A percentile compares a stretch with the other conserved stretches of the same genome.
Evolutionary conservation across 1,139 yeast genomes (phyloP).

Genomic region (Geotrichum citri-aurantii): DNA sequence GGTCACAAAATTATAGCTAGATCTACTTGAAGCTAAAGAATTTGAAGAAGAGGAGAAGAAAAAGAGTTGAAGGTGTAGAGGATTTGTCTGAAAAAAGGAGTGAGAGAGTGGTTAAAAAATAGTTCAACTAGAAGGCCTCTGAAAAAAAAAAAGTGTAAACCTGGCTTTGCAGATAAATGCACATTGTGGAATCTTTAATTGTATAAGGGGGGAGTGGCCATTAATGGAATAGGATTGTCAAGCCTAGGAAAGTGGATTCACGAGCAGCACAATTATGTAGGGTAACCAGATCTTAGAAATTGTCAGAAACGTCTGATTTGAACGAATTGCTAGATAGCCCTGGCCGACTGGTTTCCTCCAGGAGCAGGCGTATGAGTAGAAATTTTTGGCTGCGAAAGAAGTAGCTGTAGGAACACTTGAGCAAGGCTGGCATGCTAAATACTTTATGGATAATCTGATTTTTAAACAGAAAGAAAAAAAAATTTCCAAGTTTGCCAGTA

Average conservation of each 20-base stretch:
- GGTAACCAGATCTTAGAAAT: neutral
- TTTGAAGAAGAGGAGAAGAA: neutral
- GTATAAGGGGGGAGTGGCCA: constrained; percentile 1
- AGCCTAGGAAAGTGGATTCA: neutral
- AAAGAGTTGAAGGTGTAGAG: neutral
- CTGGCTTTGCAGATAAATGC: neutral
- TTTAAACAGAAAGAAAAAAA: too few relatives aligned
- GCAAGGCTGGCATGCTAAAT: too few relatives aligned
- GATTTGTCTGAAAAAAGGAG: neutral
- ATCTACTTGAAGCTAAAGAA: too few relatives aligned
- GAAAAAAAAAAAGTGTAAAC: neutral
- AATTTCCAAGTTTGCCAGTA: too few relatives aligned
- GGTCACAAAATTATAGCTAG: too few relatives aligned
- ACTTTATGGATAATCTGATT: too few relatives aligned
- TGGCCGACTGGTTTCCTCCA: too few relatives aligned
- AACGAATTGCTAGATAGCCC: too few relatives aligned
- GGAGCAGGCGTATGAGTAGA: too few relatives aligned
- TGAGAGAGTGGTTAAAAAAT: neutral
- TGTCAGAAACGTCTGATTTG: neutral
- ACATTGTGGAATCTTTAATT: neutral
- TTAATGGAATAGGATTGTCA: neutral
- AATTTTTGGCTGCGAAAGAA: too few relatives aligned
- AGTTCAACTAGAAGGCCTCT: neutral
- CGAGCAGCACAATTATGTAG: neutral
- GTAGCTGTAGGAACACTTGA: too few relatives aligned